Base-by-base conservation (phyloP, 2,329 filamentous ascomycete genomes). In the Rhexocercosporidium sp. region DNA sequence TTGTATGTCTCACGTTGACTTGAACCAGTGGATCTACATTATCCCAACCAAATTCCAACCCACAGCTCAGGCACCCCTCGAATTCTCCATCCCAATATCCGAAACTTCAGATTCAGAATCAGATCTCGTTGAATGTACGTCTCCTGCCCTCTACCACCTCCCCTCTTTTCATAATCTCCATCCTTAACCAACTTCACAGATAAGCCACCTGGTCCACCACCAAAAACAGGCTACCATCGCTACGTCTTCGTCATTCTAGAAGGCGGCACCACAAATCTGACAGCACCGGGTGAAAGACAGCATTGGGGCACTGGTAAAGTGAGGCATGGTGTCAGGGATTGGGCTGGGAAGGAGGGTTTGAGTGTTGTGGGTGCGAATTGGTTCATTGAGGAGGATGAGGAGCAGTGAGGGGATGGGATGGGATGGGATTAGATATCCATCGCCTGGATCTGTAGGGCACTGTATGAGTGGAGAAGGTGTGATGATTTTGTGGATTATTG, bases 171-270 rank as follows among this genome's bases (percentile, higher is more conserved):
- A 44, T 1, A 31, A 31, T 31, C 14, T 22, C 18, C 47, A 25
- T 8, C 11, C 20, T 44, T 22, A 56, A 18, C 44, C 34, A 16
- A 22, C 1, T 27, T 7, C 46, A 37, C 78, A 66, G 87, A 86
- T 71, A 83, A 86, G 70, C 79, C 85, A 5, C 86, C 86, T 0
- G 81, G 80, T 6, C 85, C 86, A 34, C 86, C 86, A 0, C 77
- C 80, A 7, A 84, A 84, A 76, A 88, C 86, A 0, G 85, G 85
- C 2, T 82, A 83, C 71, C 86, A 88, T 72, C 79, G 86, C 62
- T 88, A 88, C 74, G 83, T 88, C 3, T 86, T 88, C 69, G 77
- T 86, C 4, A 79, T 84, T 7, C 78, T 87, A 65, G 81, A 76
- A 61, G 79, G 78, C 1, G 72, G 76, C 75, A 70, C 81, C 78